These are phyloP conservation scores for Tilletiopsis washingtonensis DNA, from an alignment of 1,284 basidiomycete genomes.

Conservation along the genomic window DNA sequence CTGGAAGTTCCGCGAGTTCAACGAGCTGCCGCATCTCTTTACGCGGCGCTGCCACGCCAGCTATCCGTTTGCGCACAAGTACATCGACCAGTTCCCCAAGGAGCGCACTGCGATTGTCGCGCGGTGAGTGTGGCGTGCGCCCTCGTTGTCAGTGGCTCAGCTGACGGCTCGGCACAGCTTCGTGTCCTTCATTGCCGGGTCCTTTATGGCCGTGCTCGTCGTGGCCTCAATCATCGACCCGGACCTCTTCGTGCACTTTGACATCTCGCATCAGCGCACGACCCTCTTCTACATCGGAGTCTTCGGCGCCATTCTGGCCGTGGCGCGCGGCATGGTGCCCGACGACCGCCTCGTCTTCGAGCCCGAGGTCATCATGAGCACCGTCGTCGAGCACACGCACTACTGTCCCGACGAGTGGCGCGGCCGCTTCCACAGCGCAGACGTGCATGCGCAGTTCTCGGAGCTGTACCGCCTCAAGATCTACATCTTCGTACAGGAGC, in stretches of 20 bases:
- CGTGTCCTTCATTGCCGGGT: slow-evolving; percentile 88
- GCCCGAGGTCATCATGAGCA: slow-evolving; percentile 80
- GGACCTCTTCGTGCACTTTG: slow-evolving; percentile 75
- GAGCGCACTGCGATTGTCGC: slow-evolving; percentile 80
- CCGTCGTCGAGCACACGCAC: slow-evolving; percentile 86
- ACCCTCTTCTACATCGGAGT: slow-evolving; percentile 85
- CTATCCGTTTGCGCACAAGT: slow-evolving; percentile 81
- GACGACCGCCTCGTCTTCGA: slow-evolving; percentile 86
- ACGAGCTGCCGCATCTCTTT: slow-evolving; percentile 91
- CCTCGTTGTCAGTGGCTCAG: neutral
- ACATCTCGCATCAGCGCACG: slow-evolving; percentile 84
- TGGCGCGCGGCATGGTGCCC: slow-evolving; percentile 87
- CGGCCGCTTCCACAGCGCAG: slow-evolving; percentile 60
- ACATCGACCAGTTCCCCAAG: slow-evolving; percentile 95
- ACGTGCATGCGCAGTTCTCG: slow-evolving; percentile 33
- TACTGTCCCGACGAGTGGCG: slow-evolving; percentile 92
- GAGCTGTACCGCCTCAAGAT: slow-evolving; percentile 40
- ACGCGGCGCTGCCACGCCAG: slow-evolving; percentile 74
- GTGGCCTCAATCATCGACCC: slow-evolving; percentile 86
- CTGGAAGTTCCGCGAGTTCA: slow-evolving; percentile 99
- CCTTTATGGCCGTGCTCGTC: slow-evolving; percentile 87
- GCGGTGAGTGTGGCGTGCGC: slow-evolving; percentile 63
- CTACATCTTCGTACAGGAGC: slow-evolving; percentile 71
- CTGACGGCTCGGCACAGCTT: slow-evolving; percentile 56
- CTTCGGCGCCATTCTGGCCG: slow-evolving; percentile 78